Conservation (phyloP, 371 early-diverging fungal genomes). For the Blastocladiella emersonii region DNA sequence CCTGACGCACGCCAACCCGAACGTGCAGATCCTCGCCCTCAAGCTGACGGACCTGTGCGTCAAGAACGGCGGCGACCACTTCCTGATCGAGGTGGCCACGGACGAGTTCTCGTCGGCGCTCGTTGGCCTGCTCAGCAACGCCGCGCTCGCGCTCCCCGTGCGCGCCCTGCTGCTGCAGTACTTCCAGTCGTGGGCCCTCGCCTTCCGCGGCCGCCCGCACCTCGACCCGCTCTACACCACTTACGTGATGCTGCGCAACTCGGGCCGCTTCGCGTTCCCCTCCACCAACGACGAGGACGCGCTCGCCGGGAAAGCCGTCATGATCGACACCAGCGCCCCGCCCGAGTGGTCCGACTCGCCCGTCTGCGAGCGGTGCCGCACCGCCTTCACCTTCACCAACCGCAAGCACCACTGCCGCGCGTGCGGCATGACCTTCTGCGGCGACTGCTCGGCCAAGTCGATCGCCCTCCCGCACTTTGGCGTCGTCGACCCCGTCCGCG, state of each 20-base stretch:
- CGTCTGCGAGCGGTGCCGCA: slow-evolving; percentile 81
- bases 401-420: slow-evolving; percentile 95
- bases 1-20: slow-evolving; percentile 74
- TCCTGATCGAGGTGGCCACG: slow-evolving; percentile 70
- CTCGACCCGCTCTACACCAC: slow-evolving; percentile 58
- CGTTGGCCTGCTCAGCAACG: slow-evolving; percentile 35
- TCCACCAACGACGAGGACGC: slow-evolving; percentile 5
- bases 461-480: slow-evolving; percentile 70
- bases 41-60: slow-evolving; percentile 71
- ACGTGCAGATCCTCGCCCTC: slow-evolving; percentile 75
- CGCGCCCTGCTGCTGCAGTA: slow-evolving; percentile 49
- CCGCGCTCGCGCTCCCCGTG: slow-evolving; percentile 33
- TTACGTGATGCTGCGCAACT: slow-evolving; percentile 55
- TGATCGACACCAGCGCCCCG: slow-evolving; percentile 60
- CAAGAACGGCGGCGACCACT: slow-evolving; percentile 79
- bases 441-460: slow-evolving; percentile 73
- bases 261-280: slow-evolving; percentile 31
- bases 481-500: slow-evolving; percentile 74
- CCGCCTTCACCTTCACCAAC: slow-evolving; percentile 76
- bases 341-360: slow-evolving; percentile 92
- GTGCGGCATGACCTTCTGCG: slow-evolving; percentile 85
- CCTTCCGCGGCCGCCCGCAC: slow-evolving; percentile 56
- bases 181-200: slow-evolving; percentile 77
- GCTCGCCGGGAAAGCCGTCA: slow-evolving; percentile 22
- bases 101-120: slow-evolving; percentile 80